Base-by-base conservation (phyloP, 1,284 basidiomycete genomes). In the Thecaphora frezii region DNA sequence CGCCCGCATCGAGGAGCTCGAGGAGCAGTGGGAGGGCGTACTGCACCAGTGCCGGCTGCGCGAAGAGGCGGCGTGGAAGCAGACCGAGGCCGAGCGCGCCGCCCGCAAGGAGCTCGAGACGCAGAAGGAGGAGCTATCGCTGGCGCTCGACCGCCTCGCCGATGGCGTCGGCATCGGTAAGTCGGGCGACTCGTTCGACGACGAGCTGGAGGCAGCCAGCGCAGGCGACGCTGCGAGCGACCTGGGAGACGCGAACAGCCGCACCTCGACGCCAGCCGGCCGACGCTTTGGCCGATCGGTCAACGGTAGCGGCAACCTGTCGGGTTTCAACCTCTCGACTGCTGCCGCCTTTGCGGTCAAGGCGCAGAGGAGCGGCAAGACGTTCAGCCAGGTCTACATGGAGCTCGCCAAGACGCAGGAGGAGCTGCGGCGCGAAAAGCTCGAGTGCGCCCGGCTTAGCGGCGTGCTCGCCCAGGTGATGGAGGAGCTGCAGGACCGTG, bases 311-410 rank as follows among this genome's bases (percentile, higher is more conserved):
- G 28, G 28, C 14, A 14, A 14, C 8, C 28, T 14, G 28, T 14
- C 28, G 28, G 28, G 28, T 30, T 51, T 64, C 33, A 51, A 52
- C 46, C 56, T 74, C 36, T 73, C 71, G 13, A 90, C 91, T 0
- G 90, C 91, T 0, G 88, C 93, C 10, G 87, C 88, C 0, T 87
- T 96, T 80, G 90, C 88, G 5, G 58, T 50, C 39, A 55, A 58
- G 40, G 52, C 61, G n/a, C 64, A 56, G 55, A 66, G 62, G 51
- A 62, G 59, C 26, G 91, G 91, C 21, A 89, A 89, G 82, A 88
- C 87, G 2, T 91, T 93, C 80, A 93, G 91, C 0, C 88, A 93
- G 75, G 86, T 94, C 18, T 94, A 93, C 75, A 84, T 88, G n/a
- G 89, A 91, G 66, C 89, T 90, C 67, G 86, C 92, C 44, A 84